Evolutionary conservation across 163 green algal genomes (phyloP).

Genomic region (Botryococcus braunii): DNA sequence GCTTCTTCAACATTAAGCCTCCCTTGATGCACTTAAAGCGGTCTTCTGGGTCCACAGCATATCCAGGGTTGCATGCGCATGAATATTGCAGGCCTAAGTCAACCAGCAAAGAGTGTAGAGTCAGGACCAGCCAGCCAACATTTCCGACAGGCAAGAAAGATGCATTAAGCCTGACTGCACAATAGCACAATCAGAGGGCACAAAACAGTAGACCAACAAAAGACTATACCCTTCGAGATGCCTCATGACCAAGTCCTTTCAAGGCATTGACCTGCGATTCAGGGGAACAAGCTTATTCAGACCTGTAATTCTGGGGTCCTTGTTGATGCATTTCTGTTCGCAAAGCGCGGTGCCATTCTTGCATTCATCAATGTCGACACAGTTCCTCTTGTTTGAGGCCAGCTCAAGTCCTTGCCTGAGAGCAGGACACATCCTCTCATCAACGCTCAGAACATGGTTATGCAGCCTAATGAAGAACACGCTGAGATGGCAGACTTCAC

Average conservation of each 20-base stretch:
- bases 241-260: too few species aligned
- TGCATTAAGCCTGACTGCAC: neutral
- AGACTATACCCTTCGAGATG: too few species aligned
- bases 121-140: neutral
- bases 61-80: constrained; percentile 15
- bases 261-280: too few species aligned
- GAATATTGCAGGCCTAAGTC: constrained; percentile 5
- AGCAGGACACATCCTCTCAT: neutral
- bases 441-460: neutral
- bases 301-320: constrained; percentile 18
- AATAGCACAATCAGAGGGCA: neutral
- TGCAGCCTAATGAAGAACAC: too few species aligned
- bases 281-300: too few species aligned
- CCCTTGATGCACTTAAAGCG: constrained; percentile 12
- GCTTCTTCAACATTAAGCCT: constrained; percentile 2
- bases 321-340: constrained; percentile 12
- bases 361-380: constrained; percentile 21
- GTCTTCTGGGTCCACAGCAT: constrained; percentile 8
- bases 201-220: neutral
- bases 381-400: constrained; percentile 8
- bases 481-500: neutral
- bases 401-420: constrained; percentile 17
- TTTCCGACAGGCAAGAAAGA: neutral
- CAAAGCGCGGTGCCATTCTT: constrained; percentile 8
- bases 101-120: neutral